These are phyloP conservation scores for Penicillium coffeae DNA, from an alignment of 495 filamentous ascomycete genomes.

Conservation along the genomic window DNA sequence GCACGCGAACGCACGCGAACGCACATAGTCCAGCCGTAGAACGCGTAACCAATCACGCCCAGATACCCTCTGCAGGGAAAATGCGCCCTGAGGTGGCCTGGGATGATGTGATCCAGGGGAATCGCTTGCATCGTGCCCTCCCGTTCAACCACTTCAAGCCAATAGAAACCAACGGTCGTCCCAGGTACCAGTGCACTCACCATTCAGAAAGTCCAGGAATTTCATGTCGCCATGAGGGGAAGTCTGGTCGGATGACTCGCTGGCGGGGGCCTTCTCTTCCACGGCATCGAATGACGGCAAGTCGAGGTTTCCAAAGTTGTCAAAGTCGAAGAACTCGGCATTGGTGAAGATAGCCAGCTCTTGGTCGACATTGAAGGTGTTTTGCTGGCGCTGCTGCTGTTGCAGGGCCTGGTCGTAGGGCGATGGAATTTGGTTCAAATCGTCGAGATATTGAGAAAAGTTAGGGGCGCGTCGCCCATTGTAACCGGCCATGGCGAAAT, in stretches of 20 bases:
- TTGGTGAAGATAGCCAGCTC: constrained; percentile 91
- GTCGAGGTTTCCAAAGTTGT: constrained; percentile 49
- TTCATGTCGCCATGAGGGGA: constrained; percentile 35
- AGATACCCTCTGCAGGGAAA: background rate
- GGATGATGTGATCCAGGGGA: constrained; percentile 16
- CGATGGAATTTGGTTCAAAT: constrained; percentile 74
- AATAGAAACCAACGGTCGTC: constrained; percentile 3
- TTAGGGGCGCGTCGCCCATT: constrained; percentile 70
- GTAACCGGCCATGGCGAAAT: constrained; percentile 59
- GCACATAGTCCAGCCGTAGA: background rate
- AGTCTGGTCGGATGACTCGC: constrained; percentile 15
- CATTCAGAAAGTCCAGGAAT: constrained; percentile 43
- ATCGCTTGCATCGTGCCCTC: constrained; percentile 3
- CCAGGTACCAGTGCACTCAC: constrained; percentile 27
- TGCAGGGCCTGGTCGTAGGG: constrained; percentile 61
- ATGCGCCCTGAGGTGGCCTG: constrained; percentile 2
- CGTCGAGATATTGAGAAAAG: constrained; percentile 82
- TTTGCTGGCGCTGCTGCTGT: constrained; percentile 44
- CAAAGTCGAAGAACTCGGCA: constrained; percentile 89
- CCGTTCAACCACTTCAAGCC: constrained; percentile 13
- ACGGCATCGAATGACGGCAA: constrained; percentile 35
- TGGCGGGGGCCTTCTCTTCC: constrained; percentile 28
- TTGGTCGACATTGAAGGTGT: constrained; percentile 60
- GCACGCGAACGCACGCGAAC: background rate
- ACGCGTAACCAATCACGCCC: constrained; percentile 7